Percentiles rank a stretch among this genome's conserved stretches.
phyloP scores from a whole-genome alignment of 306 rosid genomes.

The Casuarina equisetifolia region DNA sequence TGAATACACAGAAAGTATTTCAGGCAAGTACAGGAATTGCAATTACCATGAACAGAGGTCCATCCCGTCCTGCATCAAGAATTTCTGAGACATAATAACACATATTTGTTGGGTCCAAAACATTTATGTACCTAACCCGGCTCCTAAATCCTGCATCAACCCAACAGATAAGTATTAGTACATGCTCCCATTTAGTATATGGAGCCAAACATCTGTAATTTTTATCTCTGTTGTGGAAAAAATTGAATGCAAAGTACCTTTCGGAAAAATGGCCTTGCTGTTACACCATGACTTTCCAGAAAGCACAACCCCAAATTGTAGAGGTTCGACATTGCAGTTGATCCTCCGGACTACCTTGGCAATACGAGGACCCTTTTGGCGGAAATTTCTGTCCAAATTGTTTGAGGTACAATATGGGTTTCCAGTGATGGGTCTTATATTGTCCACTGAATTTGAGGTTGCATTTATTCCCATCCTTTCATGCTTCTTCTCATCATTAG shows the following conservation, averaged over 20 bases:
- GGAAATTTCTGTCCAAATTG: slow-evolving; percentile 54
- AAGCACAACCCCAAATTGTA: slow-evolving; percentile 81
- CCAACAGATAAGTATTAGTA: slow-evolving; percentile 33
- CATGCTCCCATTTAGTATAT: slow-evolving; percentile 1
- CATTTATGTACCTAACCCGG: slow-evolving; percentile 78
- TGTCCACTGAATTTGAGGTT: slow-evolving; percentile 47
- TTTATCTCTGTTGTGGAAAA: slow-evolving; percentile 13
- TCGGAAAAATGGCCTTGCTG: slow-evolving; percentile 88
- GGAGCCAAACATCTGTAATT: slow-evolving; percentile 22
- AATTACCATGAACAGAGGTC: slow-evolving; percentile 93
- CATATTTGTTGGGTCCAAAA: slow-evolving; percentile 72
- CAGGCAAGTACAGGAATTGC: slow-evolving; percentile 22
- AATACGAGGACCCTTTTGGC: slow-evolving; percentile 96
- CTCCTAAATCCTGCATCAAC: slow-evolving; percentile 87
- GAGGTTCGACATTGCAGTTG: slow-evolving; percentile 91
- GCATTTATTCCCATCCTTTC: slow-evolving; percentile 48
- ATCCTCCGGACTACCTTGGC: slow-evolving; percentile 95
- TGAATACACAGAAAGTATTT: not conserved
- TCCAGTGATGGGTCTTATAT: slow-evolving; percentile 49
- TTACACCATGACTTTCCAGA: slow-evolving; percentile 93
- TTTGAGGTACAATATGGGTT: slow-evolving; percentile 53
- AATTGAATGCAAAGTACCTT: slow-evolving; percentile 49
- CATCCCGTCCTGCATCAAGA: slow-evolving; percentile 71
- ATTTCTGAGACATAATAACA: slow-evolving; percentile 86
- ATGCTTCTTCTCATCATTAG: slow-evolving; percentile 43